Conservation (phyloP, 2,329 filamentous ascomycete species). For the Botrytis porri region DNA sequence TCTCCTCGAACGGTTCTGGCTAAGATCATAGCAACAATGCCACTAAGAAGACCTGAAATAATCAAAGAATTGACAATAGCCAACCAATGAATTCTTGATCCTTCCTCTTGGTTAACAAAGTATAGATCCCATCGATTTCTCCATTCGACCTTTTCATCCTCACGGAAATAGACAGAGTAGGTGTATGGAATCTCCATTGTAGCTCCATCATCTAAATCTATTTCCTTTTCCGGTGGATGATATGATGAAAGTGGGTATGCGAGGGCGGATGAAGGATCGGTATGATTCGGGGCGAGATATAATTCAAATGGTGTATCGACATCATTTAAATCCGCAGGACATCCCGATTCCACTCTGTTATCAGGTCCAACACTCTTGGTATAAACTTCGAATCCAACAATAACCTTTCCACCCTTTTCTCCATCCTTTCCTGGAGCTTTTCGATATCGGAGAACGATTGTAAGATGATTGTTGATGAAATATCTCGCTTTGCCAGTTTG, state of each 20-base stretch:
- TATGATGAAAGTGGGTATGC: slow-evolving; percentile 60
- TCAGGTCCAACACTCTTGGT: slow-evolving; percentile 72
- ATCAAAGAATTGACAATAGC: slow-evolving; percentile 85
- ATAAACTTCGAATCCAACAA: slow-evolving; percentile 89
- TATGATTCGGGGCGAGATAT: slow-evolving; percentile 61
- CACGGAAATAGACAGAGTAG: slow-evolving; percentile 86
- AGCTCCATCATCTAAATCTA: slow-evolving; percentile 60
- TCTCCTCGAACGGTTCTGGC: slow-evolving; percentile 75
- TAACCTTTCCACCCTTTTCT: slow-evolving; percentile 68
- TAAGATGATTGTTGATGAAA: slow-evolving; percentile 86
- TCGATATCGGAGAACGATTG: slow-evolving; percentile 76
- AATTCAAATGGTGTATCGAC: slow-evolving; percentile 66
- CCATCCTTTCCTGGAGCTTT: slow-evolving; percentile 67
- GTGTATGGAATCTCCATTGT: slow-evolving; percentile 76
- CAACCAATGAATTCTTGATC: slow-evolving; percentile 79
- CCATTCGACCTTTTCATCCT: slow-evolving; percentile 80
- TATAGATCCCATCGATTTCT: slow-evolving; percentile 82
- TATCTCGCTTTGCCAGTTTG: slow-evolving; percentile 59
- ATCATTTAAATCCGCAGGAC: slow-evolving; percentile 64
- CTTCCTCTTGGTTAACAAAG: slow-evolving; percentile 83
- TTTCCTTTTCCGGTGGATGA: slow-evolving; percentile 50
- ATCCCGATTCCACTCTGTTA: slow-evolving; percentile 60
- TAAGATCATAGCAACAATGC: slow-evolving; percentile 77
- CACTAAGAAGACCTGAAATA: slow-evolving; percentile 75
- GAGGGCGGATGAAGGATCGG: slow-evolving; percentile 44